Percentiles rank a stretch among this genome's conserved stretches.
phyloP scores from a whole-genome alignment of 768 basidiomycete species.

The Boletus fagicola region DNA sequence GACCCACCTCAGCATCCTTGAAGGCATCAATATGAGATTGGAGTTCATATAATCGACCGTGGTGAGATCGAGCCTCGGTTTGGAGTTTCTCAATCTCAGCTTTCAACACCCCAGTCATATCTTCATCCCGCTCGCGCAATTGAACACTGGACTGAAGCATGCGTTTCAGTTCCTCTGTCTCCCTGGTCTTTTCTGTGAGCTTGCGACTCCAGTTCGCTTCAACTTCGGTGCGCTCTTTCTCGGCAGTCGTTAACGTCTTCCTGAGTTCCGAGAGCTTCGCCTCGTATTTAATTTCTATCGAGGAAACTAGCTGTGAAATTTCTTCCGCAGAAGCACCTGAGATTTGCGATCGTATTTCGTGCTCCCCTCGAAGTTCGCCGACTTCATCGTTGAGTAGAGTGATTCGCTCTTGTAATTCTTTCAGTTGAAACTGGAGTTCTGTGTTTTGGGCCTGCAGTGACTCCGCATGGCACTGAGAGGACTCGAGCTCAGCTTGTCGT shows the following conservation, averaged over 20 bases:
- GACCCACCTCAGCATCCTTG: constrained; percentile 63
- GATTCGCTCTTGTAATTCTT: constrained; percentile 73
- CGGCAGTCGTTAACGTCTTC: constrained; percentile 56
- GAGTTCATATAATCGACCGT: constrained; percentile 56
- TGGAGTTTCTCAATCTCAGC: constrained; percentile 53
- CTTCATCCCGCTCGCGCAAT: constrained; percentile 59
- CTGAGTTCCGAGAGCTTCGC: constrained; percentile 69
- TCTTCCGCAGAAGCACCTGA: constrained; percentile 56
- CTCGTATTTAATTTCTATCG: constrained; percentile 77
- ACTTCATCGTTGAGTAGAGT: constrained; percentile 71
- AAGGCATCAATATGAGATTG: constrained; percentile 47
- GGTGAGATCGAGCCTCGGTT: constrained; percentile 46
- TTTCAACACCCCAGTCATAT: constrained; percentile 47
- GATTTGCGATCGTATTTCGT: constrained; percentile 43
- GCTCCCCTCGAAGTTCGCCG: constrained; percentile 58
- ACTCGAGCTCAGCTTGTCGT: constrained; percentile 88
- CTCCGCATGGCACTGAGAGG: constrained; percentile 72
- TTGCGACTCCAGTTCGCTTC: constrained; percentile 91
- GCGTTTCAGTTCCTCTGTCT: constrained; percentile 70
- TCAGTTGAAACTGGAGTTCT: constrained; percentile 84
- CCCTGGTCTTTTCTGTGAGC: constrained; percentile 71
- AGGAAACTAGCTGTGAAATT: constrained; percentile 67
- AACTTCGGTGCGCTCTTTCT: constrained; percentile 81
- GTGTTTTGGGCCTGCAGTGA: constrained; percentile 72
- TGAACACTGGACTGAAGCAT: constrained; percentile 56